Base-by-base conservation (phyloP, 345 rosid species). In the Diplotaxis tenuifolia region DNA sequence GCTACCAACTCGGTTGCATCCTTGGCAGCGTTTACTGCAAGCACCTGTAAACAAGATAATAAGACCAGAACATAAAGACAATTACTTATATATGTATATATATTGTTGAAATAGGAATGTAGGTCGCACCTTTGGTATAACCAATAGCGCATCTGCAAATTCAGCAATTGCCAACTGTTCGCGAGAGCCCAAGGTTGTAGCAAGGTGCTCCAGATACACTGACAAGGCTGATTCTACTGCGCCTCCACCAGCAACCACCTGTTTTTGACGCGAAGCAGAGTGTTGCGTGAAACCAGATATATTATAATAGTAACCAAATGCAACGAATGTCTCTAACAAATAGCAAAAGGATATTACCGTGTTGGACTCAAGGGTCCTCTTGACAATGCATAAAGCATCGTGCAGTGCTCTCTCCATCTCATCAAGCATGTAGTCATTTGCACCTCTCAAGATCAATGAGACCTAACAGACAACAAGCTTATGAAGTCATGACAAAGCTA, bases 231-330 rank as follows among this genome's bases (percentile, higher is more conserved):
- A 77, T 75, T 95, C 98, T 67, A 95, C 98, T 1, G 99, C 99
- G 67, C 98, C 99, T 75, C 99, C 99, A 67, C 98, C 99, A 0
- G 98, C 99, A 38, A 95, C 99, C 54, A 92, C 98, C 99, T 92
- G 72, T 81, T 22, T n/a, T 42, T 27, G 56, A 68, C 67, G 61
- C 14, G 67, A 59, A 34, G 67, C 49, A 64, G 19, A 23, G 66
- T 25, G 15, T 64, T 49, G 47, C 0, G 10, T 52, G 27, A 28
- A 54, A 58, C 56, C 32, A 68, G 42, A 38, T 25, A 19, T 8
- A 21, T 7, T 9, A 61, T 8, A 11, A 60, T 28, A 1, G 6
- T 64, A 11, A 25, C 54, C n/a, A 45, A 27, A 61, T 8, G 20
- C 19, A 60, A 73, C 14, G 15, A 42, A 10, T 4, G 29, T 40